Percentiles rank a stretch among this genome's conserved stretches.
These are phyloP conservation scores for Bathelium albidoporum DNA, from an alignment of 495 filamentous ascomycete species.

Conservation along the genomic window DNA sequence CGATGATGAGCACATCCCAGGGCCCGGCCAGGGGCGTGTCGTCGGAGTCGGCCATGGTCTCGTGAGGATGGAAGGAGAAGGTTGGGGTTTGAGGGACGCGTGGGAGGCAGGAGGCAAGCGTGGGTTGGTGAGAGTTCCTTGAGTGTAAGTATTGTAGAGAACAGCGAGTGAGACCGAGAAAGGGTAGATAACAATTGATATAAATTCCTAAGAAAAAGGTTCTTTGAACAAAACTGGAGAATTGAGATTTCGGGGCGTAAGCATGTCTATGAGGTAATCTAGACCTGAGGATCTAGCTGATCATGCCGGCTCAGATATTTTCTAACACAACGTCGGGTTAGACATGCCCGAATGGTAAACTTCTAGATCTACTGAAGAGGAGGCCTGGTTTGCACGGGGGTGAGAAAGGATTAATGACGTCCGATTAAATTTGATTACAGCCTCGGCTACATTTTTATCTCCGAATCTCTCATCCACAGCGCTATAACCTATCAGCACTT, in stretches of 20 bases:
- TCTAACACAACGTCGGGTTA: background rate
- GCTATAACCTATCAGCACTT: too few species aligned
- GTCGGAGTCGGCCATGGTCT: background rate
- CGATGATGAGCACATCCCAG: slow-evolving; percentile 45
- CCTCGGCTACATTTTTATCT: background rate
- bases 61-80: background rate
- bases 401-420: background rate
- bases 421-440: background rate
- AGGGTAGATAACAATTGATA: background rate
- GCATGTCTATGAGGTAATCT: background rate
- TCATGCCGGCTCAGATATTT: background rate
- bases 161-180: too few species aligned
- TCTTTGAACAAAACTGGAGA: background rate
- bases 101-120: too few species aligned
- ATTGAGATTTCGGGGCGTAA: background rate
- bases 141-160: too few species aligned
- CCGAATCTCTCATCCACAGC: too few species aligned
- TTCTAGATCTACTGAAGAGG: background rate
- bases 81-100: background rate
- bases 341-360: background rate
- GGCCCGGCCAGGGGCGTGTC: slow-evolving; percentile 17
- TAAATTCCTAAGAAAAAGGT: background rate
- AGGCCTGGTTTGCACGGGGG: background rate
- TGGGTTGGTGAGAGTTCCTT: too few species aligned
- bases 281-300: background rate